Base-by-base conservation (phyloP, 2,329 filamentous ascomycete species). In the Epichloe amarillans region DNA sequence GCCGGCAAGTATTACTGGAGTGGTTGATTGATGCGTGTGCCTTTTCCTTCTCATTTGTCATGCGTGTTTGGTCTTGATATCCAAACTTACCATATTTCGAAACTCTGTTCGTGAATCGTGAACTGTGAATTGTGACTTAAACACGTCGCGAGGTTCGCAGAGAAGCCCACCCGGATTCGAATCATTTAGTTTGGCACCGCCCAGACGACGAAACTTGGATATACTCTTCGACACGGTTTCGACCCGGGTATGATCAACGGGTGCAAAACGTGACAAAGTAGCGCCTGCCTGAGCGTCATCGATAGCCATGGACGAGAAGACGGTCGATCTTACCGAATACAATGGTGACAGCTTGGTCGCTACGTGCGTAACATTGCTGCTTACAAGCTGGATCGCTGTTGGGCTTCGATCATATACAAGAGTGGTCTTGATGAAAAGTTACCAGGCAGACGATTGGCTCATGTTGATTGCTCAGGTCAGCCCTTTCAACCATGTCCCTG, bases 401-500 rank as follows among this genome's bases (percentile, higher is more conserved):
- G 58, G 61, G 14, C 58, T 75, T 42, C 64, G 72, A 50, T 66
- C 61, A n/a, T 74, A 73, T 58, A 72, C 72, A 12, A 64, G 71
- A 52, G 62, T 61, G 5, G 61, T 67, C 21, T 58, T 75, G 54
- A 73, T 69, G 53, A 72, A 69, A 38, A 63, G 63, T 48, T 73
- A 75, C 50, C 66, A 72, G 56, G 53, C 63, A n/a, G 74, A 77
- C 60, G 74, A 77, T 63, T 77, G 74, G 72, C 63, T 76, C 54
- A 77, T 77, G 73, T 54, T 76, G 42, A 56, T 69, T 52, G 68
- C 69, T 33, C 73, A 74, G 64, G 72, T 75, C 61, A 7, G 50
- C 49, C 14, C 17, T 30, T 26, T 30, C 4, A 17, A 36, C 37
- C 39, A 15, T 8, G 3, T 12, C 14, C 36, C n/a, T 21, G 4